Percentiles rank a stretch among this genome's conserved stretches.
Conservation (phyloP, 768 basidiomycete species). For the Suillus weaverae region DNA sequence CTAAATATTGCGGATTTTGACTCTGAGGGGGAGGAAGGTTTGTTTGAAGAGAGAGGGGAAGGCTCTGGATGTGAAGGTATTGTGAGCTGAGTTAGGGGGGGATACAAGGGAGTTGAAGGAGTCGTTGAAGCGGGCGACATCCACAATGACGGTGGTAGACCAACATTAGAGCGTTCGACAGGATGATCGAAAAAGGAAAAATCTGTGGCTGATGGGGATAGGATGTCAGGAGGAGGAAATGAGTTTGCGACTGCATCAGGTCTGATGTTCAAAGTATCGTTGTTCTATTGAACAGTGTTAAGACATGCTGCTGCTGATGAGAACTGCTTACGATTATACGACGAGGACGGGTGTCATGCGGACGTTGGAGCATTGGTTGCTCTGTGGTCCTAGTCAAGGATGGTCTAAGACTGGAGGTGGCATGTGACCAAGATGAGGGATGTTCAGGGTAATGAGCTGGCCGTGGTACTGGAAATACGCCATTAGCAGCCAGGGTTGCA, state of each 20-base stretch:
- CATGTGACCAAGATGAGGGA: constrained; percentile 27
- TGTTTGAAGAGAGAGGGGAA: constrained; percentile 36
- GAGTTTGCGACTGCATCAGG: no score
- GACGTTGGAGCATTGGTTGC: no score
- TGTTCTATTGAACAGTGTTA: neutral
- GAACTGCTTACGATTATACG: neutral
- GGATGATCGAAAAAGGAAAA: constrained; percentile 30
- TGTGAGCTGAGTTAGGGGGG: constrained; percentile 40
- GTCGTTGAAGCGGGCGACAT: constrained; percentile 70
- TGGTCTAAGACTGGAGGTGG: constrained; percentile 27
- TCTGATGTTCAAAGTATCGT: neutral
- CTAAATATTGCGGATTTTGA: constrained; percentile 65
- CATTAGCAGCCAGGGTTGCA: constrained; percentile 60
- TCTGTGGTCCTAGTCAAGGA: constrained; percentile 26
- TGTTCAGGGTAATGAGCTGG: constrained; percentile 22
- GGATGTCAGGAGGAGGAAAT: constrained; percentile 14
- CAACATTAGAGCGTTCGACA: constrained; percentile 51
- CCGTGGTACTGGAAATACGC: constrained; percentile 45
- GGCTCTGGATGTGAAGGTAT: constrained; percentile 32
- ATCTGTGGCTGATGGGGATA: constrained; percentile 20
- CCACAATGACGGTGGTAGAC: constrained; percentile 78
- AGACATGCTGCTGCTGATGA: neutral
- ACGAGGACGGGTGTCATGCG: neutral
- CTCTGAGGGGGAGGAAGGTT: constrained; percentile 40
- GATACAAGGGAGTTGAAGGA: constrained; percentile 42